Percentiles rank a stretch among this genome's conserved stretches.
phyloP scores from a whole-genome alignment of 352 stramenopile species.

The Phytophthora syringae region DNA sequence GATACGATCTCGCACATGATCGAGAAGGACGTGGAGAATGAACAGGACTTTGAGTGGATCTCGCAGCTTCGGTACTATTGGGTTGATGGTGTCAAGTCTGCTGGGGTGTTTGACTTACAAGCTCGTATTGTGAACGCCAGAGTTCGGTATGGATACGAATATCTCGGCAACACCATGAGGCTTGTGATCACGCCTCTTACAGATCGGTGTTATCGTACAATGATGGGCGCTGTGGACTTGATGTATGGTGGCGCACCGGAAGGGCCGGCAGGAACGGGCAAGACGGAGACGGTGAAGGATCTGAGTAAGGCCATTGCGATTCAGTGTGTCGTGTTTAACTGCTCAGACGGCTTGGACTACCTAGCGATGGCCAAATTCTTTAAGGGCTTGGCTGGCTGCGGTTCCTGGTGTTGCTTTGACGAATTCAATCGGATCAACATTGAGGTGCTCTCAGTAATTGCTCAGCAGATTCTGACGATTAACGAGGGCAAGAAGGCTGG shows the following conservation, averaged over 20 bases:
- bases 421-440: conserved; percentile 98
- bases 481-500: conserved; percentile 92
- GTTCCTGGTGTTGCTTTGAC: conserved; percentile 95
- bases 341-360: conserved; percentile 92
- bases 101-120: conserved; percentile 71
- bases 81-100: conserved; percentile 68
- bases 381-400: conserved; percentile 92
- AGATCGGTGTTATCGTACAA: conserved; percentile 94
- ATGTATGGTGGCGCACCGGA: conserved; percentile 94
- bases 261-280: conserved; percentile 93
- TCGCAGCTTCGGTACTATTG: conserved; percentile 95
- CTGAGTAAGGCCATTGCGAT: conserved; percentile 95
- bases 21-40: conserved; percentile 85
- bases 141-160: conserved; percentile 91
- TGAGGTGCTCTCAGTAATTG: conserved; percentile 94
- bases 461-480: conserved; percentile 95
- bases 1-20: conserved; percentile 95
- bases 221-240: conserved; percentile 94
- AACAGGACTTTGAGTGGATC: conserved; percentile 95
- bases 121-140: conserved; percentile 90
- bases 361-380: conserved; percentile 97
- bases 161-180: conserved; percentile 93
- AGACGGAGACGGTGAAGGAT: conserved; percentile 96
- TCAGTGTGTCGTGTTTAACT: conserved; percentile 97
- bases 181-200: conserved; percentile 96